Conservation (phyloP, 1,284 basidiomycete species). For the Cutaneotrichosporon sp. region DNA sequence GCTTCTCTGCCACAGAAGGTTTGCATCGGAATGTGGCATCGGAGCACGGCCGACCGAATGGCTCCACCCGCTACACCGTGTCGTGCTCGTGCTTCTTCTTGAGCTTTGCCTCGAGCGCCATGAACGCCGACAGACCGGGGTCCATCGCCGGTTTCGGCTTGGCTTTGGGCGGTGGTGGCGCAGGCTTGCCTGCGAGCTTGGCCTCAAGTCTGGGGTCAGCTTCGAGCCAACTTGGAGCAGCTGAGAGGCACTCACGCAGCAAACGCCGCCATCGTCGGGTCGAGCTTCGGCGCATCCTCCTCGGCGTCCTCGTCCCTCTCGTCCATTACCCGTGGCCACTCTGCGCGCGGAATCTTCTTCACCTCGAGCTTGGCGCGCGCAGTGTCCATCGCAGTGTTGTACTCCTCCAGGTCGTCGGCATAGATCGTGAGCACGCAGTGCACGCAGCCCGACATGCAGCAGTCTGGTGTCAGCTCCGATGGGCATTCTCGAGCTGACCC, state of each 20-base stretch:
- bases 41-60: too few species aligned
- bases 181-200: constrained; percentile 2
- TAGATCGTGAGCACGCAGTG: constrained; percentile 86
- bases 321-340: constrained; percentile 65
- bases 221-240: neutral
- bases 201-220: constrained; percentile 14
- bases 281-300: constrained; percentile 6
- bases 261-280: constrained; percentile 26
- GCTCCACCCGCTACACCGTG: neutral
- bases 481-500: constrained; percentile 30
- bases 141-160: constrained; percentile 33
- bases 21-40: neutral
- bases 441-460: constrained; percentile 90
- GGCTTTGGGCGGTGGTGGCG: neutral
- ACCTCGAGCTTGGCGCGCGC: constrained; percentile 60
- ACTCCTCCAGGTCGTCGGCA: constrained; percentile 70
- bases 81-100: constrained; percentile 3
- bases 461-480: constrained; percentile 59
- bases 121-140: constrained; percentile 27
- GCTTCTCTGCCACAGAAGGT: too few species aligned
- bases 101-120: constrained; percentile 25
- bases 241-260: constrained; percentile 18
- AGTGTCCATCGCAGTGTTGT: constrained; percentile 61
- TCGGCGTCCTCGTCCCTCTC: constrained; percentile 20
- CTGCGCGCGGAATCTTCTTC: constrained; percentile 59